Evolutionary conservation across 495 filamentous ascomycete species (phyloP), one percentile per base, ranked within the genome.

Genomic region (Podospora pseudocomata): DNA sequence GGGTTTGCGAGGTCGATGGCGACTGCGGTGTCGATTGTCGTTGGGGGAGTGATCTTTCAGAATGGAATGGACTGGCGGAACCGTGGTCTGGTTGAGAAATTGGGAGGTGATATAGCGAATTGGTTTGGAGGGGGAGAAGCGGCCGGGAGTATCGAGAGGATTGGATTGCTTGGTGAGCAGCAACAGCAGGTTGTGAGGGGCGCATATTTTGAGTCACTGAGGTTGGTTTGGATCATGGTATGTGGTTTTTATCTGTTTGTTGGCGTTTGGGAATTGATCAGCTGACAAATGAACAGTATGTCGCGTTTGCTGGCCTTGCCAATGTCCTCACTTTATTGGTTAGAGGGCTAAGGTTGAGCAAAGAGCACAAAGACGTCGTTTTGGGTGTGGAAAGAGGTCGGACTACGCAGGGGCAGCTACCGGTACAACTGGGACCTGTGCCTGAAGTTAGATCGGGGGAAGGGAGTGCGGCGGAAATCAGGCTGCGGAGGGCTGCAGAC

Each of bases 1-100:
- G 82, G 85, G 2, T 92, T 93, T 75, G 79, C 90, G 39, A 86
- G 91, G 5, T 87, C 89, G 67, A 77, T 96, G 11, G 87, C 87
- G 2, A 92, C 87, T 0, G 84, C 89, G 16, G 83, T 89, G 19
- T 87, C 86, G 11, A 86, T 94, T 16, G 90, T 92, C 15, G 83
- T 93, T 19, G 92, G 92, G 13, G 86, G 89, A 15, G 90, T 92
- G 6, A 86, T 94, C 28, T 94, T 94, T 77, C 84, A 88, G 71
- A 88, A 89, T 73, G 75, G 73, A 39, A 82, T 81, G 79, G 68
- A 78, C 56, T 75, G 69, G 60, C 73, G 78, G 64, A 76, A 77
- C 26, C 66, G 72, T 9, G 68, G 30, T 4, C 68, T 82, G 15
- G 58, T 74, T 20, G 62, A 71, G 39, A 39, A 72, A 16, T 70